phyloP scores from a whole-genome alignment of 495 filamentous ascomycete species.

The Endocarpon pusillum region DNA sequence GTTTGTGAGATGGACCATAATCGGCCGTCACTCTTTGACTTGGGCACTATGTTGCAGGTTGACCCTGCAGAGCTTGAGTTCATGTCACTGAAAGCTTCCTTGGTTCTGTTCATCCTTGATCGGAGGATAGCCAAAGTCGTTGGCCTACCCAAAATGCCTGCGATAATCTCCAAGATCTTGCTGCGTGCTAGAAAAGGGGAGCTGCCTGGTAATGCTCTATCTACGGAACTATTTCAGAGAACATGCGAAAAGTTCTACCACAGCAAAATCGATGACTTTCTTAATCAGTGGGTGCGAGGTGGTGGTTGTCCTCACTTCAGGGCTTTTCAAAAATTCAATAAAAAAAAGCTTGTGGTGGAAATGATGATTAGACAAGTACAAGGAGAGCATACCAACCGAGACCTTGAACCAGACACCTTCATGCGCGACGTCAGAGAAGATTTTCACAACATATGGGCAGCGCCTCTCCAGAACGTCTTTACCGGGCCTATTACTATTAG shows the following conservation, averaged over 20 bases:
- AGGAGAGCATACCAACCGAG: constrained; percentile 30
- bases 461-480: constrained; percentile 57
- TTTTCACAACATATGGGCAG: constrained; percentile 48
- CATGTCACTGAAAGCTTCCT: constrained; percentile 74
- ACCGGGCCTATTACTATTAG: constrained; percentile 93
- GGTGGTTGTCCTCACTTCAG: constrained; percentile 77
- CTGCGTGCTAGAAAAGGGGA: constrained; percentile 65
- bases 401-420: constrained; percentile 51
- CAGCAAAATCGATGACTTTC: constrained; percentile 69
- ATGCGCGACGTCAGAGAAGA: constrained; percentile 71
- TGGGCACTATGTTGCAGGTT: constrained; percentile 61
- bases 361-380: constrained; percentile 80
- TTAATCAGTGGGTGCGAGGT: constrained; percentile 80
- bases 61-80: constrained; percentile 75
- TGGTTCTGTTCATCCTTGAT: constrained; percentile 89
- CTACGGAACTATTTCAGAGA: constrained; percentile 55
- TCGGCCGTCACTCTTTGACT: constrained; percentile 64
- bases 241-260: constrained; percentile 77
- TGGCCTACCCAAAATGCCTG: constrained; percentile 63
- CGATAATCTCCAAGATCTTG: constrained; percentile 69
- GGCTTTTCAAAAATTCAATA: constrained; percentile 82
- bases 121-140: constrained; percentile 73
- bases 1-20: constrained; percentile 67
- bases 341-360: constrained; percentile 90
- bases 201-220: constrained; percentile 52